Percentiles rank a stretch among this genome's conserved stretches.
Conservation (phyloP, 75 land plant genomes). For the Picea glauca region DNA sequence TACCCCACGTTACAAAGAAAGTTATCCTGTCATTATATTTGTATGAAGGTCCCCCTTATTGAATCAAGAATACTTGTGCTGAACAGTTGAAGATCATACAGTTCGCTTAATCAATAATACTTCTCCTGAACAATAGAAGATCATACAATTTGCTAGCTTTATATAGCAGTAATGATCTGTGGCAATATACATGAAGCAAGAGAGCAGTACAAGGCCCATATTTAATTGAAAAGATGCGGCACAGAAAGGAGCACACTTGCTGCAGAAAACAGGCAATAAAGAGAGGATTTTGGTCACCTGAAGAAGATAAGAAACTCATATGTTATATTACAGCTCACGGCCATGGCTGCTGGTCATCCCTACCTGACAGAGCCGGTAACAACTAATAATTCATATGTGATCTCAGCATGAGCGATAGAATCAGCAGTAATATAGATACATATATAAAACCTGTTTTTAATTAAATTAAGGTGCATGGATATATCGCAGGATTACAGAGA, state of each 20-base stretch:
- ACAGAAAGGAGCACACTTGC: slow-evolving; percentile 4
- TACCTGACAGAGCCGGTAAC: slow-evolving; percentile 9
- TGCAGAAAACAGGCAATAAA: slow-evolving; percentile 5
- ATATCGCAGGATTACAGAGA: slow-evolving; percentile 14
- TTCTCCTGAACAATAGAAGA: neutral
- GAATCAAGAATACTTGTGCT: neutral
- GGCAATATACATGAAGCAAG: neutral
- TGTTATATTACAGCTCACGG: neutral
- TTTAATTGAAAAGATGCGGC: neutral
- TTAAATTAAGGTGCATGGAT: neutral
- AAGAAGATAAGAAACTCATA: neutral
- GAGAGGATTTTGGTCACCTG: slow-evolving; percentile 2
- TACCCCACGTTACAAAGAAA: neutral
- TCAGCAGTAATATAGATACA: neutral
- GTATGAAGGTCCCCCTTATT: neutral
- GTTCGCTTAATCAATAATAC: too few relatives aligned
- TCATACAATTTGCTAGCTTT: neutral
- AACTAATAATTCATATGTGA: neutral
- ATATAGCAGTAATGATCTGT: neutral
- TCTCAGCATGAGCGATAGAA: neutral
- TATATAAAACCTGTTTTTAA: neutral
- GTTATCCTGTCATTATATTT: neutral
- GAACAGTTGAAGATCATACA: too few relatives aligned
- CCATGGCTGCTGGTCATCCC: slow-evolving; percentile 11
- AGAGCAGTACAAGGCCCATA: neutral